Evolutionary conservation across 106 monocot genomes (phyloP).

Genomic region (Amphibolis antarctica): DNA sequence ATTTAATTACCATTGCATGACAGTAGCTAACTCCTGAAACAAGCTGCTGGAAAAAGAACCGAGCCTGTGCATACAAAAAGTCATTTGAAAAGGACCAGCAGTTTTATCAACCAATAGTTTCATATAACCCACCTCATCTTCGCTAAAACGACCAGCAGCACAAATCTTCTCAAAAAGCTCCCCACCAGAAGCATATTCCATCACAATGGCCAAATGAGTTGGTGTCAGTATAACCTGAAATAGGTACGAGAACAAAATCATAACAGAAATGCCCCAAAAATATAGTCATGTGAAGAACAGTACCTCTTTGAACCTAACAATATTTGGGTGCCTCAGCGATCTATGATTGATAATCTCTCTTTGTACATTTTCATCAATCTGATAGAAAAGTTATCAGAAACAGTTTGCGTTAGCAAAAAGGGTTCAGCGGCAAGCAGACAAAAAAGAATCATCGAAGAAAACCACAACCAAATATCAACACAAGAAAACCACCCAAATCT

Average conservation of each 20-base stretch:
- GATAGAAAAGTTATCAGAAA: too few relatives aligned
- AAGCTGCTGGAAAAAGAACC: constrained; percentile 96
- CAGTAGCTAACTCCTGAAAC: constrained; percentile 95
- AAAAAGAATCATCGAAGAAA: not conserved
- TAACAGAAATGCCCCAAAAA: not conserved
- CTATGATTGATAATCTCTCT: constrained; percentile 29
- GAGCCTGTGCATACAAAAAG: constrained; percentile 36
- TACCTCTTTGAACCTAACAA: constrained; percentile 33
- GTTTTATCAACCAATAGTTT: not conserved
- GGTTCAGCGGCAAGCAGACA: not conserved
- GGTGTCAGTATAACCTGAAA: constrained; percentile 85
- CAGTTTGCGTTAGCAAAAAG: too few relatives aligned
- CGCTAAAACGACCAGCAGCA: constrained; percentile 67
- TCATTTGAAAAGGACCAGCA: not conserved
- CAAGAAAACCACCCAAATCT: too few relatives aligned
- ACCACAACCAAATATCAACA: too few relatives aligned
- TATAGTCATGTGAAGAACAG: not conserved
- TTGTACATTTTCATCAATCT: constrained; percentile 34
- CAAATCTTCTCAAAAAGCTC: constrained; percentile 94
- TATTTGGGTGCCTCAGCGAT: constrained; percentile 24
- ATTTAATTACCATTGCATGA: constrained; percentile 76
- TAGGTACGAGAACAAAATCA: not conserved
- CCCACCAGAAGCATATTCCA: constrained; percentile 98
- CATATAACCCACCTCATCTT: constrained; percentile 12
- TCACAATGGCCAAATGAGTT: constrained; percentile 94